phyloP scores from a whole-genome alignment of 2,329 filamentous ascomycete species.

The Pestalotiopsis fici region DNA sequence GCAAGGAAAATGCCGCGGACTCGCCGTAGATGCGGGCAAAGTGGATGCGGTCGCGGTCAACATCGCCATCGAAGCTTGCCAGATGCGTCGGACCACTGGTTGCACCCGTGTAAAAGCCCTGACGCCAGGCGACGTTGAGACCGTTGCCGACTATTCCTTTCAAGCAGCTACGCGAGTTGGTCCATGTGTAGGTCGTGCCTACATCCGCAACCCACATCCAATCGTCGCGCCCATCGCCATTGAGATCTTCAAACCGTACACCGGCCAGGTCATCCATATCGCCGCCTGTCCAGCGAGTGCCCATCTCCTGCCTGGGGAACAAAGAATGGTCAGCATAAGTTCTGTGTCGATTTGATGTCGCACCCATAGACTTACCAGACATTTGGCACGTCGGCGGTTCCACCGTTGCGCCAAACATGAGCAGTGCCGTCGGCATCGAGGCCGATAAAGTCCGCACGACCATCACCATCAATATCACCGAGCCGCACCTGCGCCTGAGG shows the following conservation, averaged over 20 bases:
- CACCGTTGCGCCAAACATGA: slow-evolving; percentile 31
- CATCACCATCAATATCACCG: slow-evolving; percentile 33
- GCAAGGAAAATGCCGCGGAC: background rate
- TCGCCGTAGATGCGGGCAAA: slow-evolving; percentile 25
- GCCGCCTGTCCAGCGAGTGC: slow-evolving; percentile 10
- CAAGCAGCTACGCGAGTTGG: slow-evolving; percentile 22
- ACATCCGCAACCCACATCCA: slow-evolving; percentile 22
- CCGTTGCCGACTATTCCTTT: slow-evolving; percentile 19
- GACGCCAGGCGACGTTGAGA: slow-evolving; percentile 21
- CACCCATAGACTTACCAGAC: slow-evolving; percentile 24
- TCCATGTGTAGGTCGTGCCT: slow-evolving; percentile 20
- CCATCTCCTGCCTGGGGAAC: background rate
- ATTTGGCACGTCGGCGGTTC: slow-evolving; percentile 23
- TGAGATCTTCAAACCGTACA: slow-evolving; percentile 30
- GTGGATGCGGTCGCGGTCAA: slow-evolving; percentile 16
- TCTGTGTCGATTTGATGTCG: background rate
- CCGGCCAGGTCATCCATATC: slow-evolving; percentile 34
- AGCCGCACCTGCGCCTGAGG: slow-evolving; percentile 22
- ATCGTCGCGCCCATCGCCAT: slow-evolving; percentile 21
- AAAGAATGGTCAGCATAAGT: background rate
- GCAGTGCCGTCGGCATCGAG: slow-evolving; percentile 24
- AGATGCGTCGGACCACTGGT: slow-evolving; percentile 15
- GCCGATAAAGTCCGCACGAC: slow-evolving; percentile 33
- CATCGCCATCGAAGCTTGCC: background rate
- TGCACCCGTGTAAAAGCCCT: slow-evolving; percentile 13